Evolutionary conservation across 768 basidiomycete species (phyloP).

Genomic region (Boletus insuetus): DNA sequence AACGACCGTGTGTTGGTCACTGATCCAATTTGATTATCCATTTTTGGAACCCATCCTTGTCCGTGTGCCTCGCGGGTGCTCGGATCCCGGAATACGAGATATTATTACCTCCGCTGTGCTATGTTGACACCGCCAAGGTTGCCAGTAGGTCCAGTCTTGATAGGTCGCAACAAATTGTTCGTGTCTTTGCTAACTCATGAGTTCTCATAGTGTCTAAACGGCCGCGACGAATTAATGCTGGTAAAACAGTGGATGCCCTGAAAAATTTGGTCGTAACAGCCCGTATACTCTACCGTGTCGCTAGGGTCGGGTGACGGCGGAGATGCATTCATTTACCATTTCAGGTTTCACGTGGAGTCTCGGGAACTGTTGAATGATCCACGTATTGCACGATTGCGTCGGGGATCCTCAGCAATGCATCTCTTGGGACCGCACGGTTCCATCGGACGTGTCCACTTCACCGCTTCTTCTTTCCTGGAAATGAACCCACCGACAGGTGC

Average conservation of each 20-base stretch:
- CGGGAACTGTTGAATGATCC: not conserved
- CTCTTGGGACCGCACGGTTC: slow-evolving; percentile 16
- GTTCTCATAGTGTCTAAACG: not conserved
- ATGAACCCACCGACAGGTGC: not conserved
- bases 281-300: not conserved
- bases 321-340: not conserved
- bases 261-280: too few species aligned
- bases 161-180: too few species aligned
- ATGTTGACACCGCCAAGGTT: too few species aligned
- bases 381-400: slow-evolving; percentile 23
- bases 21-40: not conserved
- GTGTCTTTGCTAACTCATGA: not conserved
- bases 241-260: too few species aligned
- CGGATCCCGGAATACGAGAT: slow-evolving; percentile 3
- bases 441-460: slow-evolving; percentile 16
- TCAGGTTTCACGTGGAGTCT: not conserved
- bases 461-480: slow-evolving; percentile 2
- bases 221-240: too few species aligned
- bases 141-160: too few species aligned
- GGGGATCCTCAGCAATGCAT: not conserved
- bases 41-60: slow-evolving; percentile 10
- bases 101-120: not conserved
- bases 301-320: not conserved
- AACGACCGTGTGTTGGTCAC: too few species aligned
- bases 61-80: slow-evolving; percentile 24